A percentile compares a stretch with the other conserved stretches of the same genome.
These are phyloP conservation scores for Poa pratensis DNA, from an alignment of 176 grass and related monocot genomes.

Conservation along the genomic window DNA sequence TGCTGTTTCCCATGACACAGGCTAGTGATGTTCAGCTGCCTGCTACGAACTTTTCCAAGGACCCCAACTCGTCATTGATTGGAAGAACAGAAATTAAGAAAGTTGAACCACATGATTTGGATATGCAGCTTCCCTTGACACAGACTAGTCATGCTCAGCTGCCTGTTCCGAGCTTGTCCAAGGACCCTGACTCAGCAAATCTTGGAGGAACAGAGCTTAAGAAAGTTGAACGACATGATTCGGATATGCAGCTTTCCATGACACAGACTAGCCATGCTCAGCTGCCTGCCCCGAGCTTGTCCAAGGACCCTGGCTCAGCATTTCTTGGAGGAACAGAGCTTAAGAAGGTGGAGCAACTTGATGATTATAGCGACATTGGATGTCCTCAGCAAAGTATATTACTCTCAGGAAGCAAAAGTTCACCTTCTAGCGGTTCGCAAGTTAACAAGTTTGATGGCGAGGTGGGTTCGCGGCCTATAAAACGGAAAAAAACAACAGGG, in stretches of 20 bases:
- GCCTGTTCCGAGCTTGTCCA: background rate
- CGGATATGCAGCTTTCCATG: constrained; percentile 1
- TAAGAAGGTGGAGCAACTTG: constrained; percentile 26
- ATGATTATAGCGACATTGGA: constrained; percentile 30
- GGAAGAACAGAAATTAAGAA: background rate
- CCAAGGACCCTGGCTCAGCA: background rate
- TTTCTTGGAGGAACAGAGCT: background rate
- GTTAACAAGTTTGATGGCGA: constrained; percentile 27
- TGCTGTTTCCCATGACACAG: background rate
- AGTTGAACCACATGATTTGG: background rate
- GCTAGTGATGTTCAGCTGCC: background rate
- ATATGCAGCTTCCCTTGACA: background rate
- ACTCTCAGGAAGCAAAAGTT: constrained; percentile 33
- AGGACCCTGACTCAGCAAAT: background rate
- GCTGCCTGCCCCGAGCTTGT: background rate
- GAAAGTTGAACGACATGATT: background rate
- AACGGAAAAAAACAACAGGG: constrained; percentile 42
- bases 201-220: background rate
- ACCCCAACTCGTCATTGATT: background rate
- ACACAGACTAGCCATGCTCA: background rate
- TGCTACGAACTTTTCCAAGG: background rate
- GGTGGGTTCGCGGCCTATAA: constrained; percentile 37
- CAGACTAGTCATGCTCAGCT: background rate
- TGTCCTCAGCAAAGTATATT: constrained; percentile 36
- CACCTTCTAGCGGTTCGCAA: background rate